phyloP scores from a whole-genome alignment of 352 stramenopile species.

The Globisporangium perplexum region DNA sequence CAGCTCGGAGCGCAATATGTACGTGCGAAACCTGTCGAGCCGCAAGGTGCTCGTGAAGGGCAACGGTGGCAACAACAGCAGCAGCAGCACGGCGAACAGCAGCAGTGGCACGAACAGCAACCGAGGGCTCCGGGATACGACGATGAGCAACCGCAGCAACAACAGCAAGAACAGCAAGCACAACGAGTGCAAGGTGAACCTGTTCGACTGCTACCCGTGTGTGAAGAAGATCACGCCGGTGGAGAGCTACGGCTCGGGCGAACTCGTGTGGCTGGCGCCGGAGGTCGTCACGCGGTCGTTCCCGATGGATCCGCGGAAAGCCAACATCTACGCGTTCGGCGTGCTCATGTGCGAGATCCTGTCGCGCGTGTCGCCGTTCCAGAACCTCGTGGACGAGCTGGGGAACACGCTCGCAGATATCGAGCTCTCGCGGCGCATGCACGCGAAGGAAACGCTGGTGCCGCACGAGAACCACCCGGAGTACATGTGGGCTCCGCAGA shows the following conservation, averaged over 20 bases:
- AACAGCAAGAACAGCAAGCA: background rate
- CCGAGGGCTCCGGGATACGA: background rate
- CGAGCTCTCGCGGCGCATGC: slow-evolving; percentile 32
- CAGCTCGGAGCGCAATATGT: slow-evolving; percentile 35
- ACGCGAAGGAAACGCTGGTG: slow-evolving; percentile 23
- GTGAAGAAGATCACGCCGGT: slow-evolving; percentile 19
- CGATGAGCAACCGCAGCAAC: background rate
- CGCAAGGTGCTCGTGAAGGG: slow-evolving; percentile 55
- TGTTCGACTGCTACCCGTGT: slow-evolving; percentile 48
- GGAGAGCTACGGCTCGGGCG: slow-evolving; percentile 37
- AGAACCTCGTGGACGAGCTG: slow-evolving; percentile 30
- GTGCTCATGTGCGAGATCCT: slow-evolving; percentile 58
- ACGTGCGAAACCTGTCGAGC: slow-evolving; percentile 41
- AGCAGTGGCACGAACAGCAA: background rate
- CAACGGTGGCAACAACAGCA: background rate
- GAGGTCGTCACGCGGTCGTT: slow-evolving; percentile 44
- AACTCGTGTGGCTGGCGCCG: slow-evolving; percentile 44
- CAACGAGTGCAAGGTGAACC: slow-evolving; percentile 48
- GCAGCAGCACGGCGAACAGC: background rate
- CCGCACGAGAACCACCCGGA: slow-evolving; percentile 42
- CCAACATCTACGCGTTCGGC: slow-evolving; percentile 64
- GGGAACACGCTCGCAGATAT: slow-evolving; percentile 55
- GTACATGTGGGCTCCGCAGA: slow-evolving; percentile 32
- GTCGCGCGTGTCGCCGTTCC: slow-evolving; percentile 40
- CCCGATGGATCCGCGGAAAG: slow-evolving; percentile 38